Conservation (phyloP, 306 rosid species). For the Pyrus communis region DNA sequence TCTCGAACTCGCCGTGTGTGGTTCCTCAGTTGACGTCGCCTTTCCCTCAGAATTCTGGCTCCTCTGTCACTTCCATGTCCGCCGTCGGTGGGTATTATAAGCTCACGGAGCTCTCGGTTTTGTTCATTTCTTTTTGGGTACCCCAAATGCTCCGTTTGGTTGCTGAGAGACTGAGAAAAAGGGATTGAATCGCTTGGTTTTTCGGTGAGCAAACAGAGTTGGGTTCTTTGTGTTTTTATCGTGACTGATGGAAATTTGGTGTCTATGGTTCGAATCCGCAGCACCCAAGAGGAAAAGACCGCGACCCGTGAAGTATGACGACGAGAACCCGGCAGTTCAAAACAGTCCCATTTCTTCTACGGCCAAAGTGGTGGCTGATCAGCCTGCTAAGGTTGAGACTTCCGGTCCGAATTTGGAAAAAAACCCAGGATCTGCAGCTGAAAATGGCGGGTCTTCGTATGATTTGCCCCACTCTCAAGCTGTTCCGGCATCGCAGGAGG, state of each 20-base stretch:
- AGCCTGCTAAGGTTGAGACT: conserved; percentile 39
- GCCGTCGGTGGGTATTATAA: conserved; percentile 58
- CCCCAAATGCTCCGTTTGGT: conserved; percentile 13
- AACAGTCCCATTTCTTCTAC: conserved; percentile 47
- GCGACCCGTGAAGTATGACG: conserved; percentile 66
- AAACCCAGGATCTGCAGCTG: conserved; percentile 46
- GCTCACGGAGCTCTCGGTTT: not conserved
- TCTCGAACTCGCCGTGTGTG: conserved; percentile 44
- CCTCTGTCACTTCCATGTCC: conserved; percentile 38
- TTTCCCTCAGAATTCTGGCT: conserved; percentile 54
- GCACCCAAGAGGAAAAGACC: conserved; percentile 95
- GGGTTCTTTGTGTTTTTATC: not conserved
- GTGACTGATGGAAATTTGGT: not conserved
- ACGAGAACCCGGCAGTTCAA: conserved; percentile 41
- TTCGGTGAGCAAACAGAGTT: conserved; percentile 3
- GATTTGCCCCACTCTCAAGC: conserved; percentile 26
- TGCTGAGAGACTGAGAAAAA: conserved; percentile 12
- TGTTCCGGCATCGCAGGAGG: conserved; percentile 21
- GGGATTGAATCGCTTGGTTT: conserved; percentile 13
- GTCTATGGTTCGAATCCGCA: conserved; percentile 14
- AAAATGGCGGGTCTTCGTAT: conserved; percentile 32
- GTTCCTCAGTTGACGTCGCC: conserved; percentile 20
- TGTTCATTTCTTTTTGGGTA: not conserved
- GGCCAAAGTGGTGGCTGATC: conserved; percentile 37
- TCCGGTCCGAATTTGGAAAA: conserved; percentile 41